These are phyloP conservation scores for Ailanthus altissimus DNA, from an alignment of 345 rosid species.

Conservation along the genomic window DNA sequence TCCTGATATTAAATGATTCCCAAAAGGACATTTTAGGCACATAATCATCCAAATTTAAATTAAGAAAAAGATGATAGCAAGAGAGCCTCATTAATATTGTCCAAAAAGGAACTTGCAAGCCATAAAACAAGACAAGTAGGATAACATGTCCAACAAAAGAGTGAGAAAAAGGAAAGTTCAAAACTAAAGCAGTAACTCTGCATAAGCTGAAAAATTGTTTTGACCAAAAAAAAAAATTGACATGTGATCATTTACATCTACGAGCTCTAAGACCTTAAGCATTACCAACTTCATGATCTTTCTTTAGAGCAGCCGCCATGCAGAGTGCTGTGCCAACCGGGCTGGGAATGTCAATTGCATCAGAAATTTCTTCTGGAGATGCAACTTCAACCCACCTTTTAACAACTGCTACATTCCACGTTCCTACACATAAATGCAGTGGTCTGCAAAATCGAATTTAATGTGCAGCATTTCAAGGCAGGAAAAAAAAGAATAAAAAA, in stretches of 20 bases:
- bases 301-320: slow-evolving; percentile 85
- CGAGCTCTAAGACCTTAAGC: slow-evolving; percentile 19
- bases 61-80: no score
- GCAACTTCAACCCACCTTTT: slow-evolving; percentile 94
- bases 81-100: no score
- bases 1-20: no score
- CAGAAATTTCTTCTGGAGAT: slow-evolving; percentile 60
- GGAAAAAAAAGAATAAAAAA: not conserved
- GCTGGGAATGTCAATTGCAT: slow-evolving; percentile 75
- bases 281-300: slow-evolving; percentile 94
- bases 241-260: not conserved
- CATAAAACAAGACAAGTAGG: no score
- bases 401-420: slow-evolving; percentile 91
- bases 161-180: no score
- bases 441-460: slow-evolving; percentile 58
- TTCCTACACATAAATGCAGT: slow-evolving; percentile 79
- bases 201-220: no score
- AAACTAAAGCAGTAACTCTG: no score
- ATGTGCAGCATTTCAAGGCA: slow-evolving; percentile 12
- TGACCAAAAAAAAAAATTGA: no score
- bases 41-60: no score
- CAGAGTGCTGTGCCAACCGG: slow-evolving; percentile 89
- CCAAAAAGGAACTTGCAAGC: no score
- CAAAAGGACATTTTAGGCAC: no score
- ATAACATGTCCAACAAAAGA: no score